A percentile compares a stretch with the other conserved stretches of the same genome.
Evolutionary conservation across 2,329 filamentous ascomycete species (phyloP).

Genomic region (Curvularia hawaiiensis): DNA sequence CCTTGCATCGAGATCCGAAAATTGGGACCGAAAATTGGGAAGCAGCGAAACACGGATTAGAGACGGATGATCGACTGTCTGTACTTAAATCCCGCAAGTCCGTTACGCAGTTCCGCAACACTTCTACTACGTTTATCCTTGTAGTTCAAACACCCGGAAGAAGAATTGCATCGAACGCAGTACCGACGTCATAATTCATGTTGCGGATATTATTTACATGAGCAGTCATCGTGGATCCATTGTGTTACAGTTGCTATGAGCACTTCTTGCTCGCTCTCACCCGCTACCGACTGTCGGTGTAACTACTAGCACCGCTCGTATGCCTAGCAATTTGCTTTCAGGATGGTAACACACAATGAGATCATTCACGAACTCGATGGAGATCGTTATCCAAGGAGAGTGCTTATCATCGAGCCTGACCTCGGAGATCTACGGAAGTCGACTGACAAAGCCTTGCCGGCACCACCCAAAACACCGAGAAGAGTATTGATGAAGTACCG

Average conservation of each 20-base stretch:
- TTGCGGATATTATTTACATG: background rate
- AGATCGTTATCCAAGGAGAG: constrained; percentile 13
- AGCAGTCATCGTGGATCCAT: background rate
- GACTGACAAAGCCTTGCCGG: constrained; percentile 26
- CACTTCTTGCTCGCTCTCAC: background rate
- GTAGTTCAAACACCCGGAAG: background rate
- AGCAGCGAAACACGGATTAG: background rate
- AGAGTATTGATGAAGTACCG: constrained; percentile 27
- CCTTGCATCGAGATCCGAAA: constrained; percentile 5
- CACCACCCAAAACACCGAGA: constrained; percentile 25
- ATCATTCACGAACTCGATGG: constrained; percentile 9
- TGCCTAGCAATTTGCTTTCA: background rate
- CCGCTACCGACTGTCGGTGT: background rate
- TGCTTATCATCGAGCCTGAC: constrained; percentile 26
- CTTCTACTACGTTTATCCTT: constrained; percentile 12
- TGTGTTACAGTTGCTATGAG: background rate
- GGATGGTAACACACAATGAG: background rate
- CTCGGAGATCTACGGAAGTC: constrained; percentile 29
- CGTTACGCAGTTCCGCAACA: constrained; percentile 7
- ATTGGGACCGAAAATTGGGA: background rate
- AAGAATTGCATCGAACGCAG: background rate
- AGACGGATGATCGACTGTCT: background rate
- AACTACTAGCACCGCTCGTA: background rate
- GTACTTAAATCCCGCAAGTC: background rate
- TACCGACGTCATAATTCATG: constrained; percentile 7